phyloP scores from a whole-genome alignment of 768 basidiomycete species.

The Tulasnella sp. region DNA sequence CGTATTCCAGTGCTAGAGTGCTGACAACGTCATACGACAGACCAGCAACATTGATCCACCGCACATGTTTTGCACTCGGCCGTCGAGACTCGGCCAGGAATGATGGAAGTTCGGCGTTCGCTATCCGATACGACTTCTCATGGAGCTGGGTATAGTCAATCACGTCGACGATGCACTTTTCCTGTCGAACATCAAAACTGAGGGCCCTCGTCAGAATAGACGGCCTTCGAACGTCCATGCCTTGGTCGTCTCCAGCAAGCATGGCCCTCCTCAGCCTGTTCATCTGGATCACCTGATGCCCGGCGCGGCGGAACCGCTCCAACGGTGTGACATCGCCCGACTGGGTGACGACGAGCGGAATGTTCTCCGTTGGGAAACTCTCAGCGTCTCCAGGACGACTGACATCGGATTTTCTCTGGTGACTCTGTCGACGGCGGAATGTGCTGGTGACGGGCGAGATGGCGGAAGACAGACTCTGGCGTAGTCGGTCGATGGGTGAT shows the following conservation, averaged over 20 bases:
- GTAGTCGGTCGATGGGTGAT: not conserved
- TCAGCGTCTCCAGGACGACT: not conserved
- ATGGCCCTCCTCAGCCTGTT: not conserved
- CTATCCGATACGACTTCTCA: not conserved
- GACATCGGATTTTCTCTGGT: not conserved
- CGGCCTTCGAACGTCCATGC: not conserved
- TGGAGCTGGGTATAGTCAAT: not conserved
- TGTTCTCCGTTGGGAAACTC: not conserved
- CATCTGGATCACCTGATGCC: not conserved
- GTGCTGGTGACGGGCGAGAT: not conserved
- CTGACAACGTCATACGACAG: constrained; percentile 1
- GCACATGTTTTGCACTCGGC: not conserved
- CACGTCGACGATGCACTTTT: not conserved
- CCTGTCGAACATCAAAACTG: not conserved
- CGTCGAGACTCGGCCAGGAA: not conserved
- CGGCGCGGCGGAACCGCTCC: constrained; percentile 3
- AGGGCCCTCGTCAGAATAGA: not conserved
- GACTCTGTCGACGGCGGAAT: not conserved
- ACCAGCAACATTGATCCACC: constrained; percentile 6
- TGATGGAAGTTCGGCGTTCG: not conserved
- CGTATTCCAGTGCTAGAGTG: not conserved
- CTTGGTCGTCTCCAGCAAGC: not conserved
- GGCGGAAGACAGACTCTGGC: not conserved
- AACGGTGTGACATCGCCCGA: not conserved
- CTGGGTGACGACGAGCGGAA: not conserved